Evolutionary conservation across 1,139 yeast genomes (phyloP), one percentile per base, ranked within the genome.

Genomic region (Blastobotrys malaysiensis): DNA sequence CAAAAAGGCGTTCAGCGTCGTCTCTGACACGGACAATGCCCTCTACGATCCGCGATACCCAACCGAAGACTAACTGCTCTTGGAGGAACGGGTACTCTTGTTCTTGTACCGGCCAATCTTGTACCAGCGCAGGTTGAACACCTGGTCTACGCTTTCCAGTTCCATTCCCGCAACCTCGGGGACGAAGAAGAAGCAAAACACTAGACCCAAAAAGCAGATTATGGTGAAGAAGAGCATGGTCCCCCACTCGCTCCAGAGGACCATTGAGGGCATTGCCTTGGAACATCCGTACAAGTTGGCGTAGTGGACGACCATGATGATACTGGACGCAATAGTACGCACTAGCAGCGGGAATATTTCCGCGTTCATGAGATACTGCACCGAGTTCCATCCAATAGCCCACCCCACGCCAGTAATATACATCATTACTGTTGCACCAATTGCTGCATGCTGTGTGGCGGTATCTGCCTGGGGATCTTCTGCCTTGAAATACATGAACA

Each of bases 211-310:
- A 9, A 53, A 47, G 31, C 51, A 46, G 4, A 53, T 46, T 1
- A 48, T 16, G 9, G 48, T 73, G 60, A 80, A 82, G 63, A 82
- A 79, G 65, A 74, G 77, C 68, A 82, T 80, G 0, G 83, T 77
- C 24, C 86, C 86, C 63, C 71, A 77, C 27, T 76, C 73, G 50
- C 76, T 63, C 77, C 81, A 67, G 44, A 79, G 54, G 60, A 81
- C 67, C 81, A 82, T 76, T 51, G 72, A 68, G 7, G 86, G 84
- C 49, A 80, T 63, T 0, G 84, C 84, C 64, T 78, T 80, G 19
- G 84, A 77, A 66, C 80, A 80, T 61, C 83, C 84, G 62, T 77
- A 82, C 65, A 82, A 86, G 67, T 79, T 80, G 36, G 77, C 78
- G 61, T 79, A 82, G 65, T 82, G 86, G 63, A 81, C 73, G 18